Evolutionary conservation across 805 yeast genomes (phyloP).

Genomic region (Kodamaea fukazawae): DNA sequence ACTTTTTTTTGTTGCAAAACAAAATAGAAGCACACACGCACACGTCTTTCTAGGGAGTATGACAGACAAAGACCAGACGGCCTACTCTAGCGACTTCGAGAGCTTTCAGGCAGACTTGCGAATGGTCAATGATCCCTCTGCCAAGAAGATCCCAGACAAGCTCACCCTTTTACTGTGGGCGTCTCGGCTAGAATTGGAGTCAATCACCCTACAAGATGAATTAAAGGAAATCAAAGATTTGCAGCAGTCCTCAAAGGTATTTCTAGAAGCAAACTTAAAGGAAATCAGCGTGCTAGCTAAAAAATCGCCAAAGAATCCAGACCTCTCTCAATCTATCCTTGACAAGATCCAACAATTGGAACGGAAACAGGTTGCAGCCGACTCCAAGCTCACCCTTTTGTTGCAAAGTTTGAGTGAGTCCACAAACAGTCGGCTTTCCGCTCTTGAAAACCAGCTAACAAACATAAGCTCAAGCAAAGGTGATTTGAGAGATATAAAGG

Average conservation of each 20-base stretch:
- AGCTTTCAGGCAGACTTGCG: constrained; percentile 4
- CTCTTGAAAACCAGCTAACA: too few relatives aligned
- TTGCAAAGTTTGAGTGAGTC: neutral
- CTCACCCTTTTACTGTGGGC: constrained; percentile 27
- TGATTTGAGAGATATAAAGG: constrained; percentile 15
- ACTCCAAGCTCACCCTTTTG: neutral
- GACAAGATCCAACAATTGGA: too few relatives aligned
- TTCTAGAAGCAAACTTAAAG: too few relatives aligned
- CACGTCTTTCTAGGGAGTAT: neutral
- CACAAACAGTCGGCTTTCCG: too few relatives aligned
- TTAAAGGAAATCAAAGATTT: too few relatives aligned
- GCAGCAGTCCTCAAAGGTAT: too few relatives aligned
- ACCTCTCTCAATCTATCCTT: too few relatives aligned
- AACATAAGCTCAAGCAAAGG: neutral
- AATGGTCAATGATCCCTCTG: neutral
- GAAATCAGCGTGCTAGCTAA: too few relatives aligned
- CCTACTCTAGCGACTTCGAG: constrained; percentile 22
- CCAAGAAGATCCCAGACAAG: constrained; percentile 2
- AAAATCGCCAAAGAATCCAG: too few relatives aligned
- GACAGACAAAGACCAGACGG: constrained; percentile 15
- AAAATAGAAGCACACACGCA: too few relatives aligned
- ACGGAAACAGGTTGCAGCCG: too few relatives aligned
- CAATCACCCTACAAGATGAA: constrained; percentile 22
- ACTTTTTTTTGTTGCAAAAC: too few relatives aligned
- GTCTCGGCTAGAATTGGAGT: constrained; percentile 29